Evolutionary conservation across 768 basidiomycete genomes (phyloP).

Genomic region (Mycena maculata): DNA sequence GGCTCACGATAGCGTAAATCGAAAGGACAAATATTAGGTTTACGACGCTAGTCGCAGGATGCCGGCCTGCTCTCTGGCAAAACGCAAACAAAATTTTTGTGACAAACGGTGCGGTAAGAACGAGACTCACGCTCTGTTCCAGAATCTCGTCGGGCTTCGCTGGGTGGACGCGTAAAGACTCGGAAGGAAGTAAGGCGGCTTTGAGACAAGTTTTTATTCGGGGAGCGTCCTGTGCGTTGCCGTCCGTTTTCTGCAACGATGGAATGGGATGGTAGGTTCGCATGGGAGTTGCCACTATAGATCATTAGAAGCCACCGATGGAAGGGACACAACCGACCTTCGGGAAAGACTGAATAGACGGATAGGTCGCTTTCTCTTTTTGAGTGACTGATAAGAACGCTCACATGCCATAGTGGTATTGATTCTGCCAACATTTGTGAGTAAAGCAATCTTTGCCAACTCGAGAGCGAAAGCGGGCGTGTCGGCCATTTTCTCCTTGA

Average conservation of each 20-base stretch:
- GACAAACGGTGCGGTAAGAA: slow-evolving; percentile 12
- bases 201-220: slow-evolving; percentile 93
- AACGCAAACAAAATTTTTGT: slow-evolving; percentile 24
- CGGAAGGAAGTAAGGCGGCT: slow-evolving; percentile 78
- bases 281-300: slow-evolving; percentile 80
- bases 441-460: slow-evolving; percentile 83
- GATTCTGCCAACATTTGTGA: slow-evolving; percentile 91
- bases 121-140: slow-evolving; percentile 65
- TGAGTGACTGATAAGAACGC: slow-evolving; percentile 42
- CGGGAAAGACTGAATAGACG: slow-evolving; percentile 77
- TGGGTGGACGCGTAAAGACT: slow-evolving; percentile 73
- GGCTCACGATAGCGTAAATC: slow-evolving; percentile 78
- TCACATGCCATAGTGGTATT: slow-evolving; percentile 93
- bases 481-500: slow-evolving; percentile 89
- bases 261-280: slow-evolving; percentile 94
- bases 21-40: slow-evolving; percentile 88
- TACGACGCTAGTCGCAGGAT: slow-evolving; percentile 87
- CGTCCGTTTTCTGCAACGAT: slow-evolving; percentile 87
- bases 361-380: slow-evolving; percentile 29
- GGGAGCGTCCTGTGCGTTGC: slow-evolving; percentile 91
- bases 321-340: slow-evolving; percentile 51
- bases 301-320: neutral
- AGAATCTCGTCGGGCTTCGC: slow-evolving; percentile 82
- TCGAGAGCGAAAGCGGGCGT: slow-evolving; percentile 82
- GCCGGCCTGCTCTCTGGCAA: slow-evolving; percentile 64